Evolutionary conservation across 2,329 filamentous ascomycete species (phyloP), one percentile per base, ranked within the genome.

Genomic region (Camptophora hylomeconis): DNA sequence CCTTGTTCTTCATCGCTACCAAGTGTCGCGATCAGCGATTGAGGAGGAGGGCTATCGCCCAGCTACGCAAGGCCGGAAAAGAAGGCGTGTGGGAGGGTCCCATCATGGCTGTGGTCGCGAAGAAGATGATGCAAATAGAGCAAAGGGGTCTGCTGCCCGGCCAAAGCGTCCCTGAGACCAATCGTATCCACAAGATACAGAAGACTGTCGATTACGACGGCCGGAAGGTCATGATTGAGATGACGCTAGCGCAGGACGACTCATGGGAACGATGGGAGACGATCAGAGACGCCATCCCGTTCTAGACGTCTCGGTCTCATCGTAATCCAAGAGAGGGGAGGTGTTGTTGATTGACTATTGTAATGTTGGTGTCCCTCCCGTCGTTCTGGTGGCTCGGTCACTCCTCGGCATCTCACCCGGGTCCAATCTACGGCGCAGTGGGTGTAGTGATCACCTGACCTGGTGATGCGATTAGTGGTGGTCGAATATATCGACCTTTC

Each of bases 21-120:
- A 47, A 47, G 19, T 55, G 50, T 31, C 44, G 42, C 15, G 37
- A 48, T 16, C 33, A 37, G 20, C 13, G 20, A 4, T 31, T 49
- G 5, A 42, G 49, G 13, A 34, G 37, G n/a, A 36, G 42, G 20
- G 53, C 52, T 0, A 39, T 55, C 3, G 28, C 37, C 4, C 30
- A 45, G 10, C 37, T 56, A 17, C 36, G 40, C 9, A 45, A 45
- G 35, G 48, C 46, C 7, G 52, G 53, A 31, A 48, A 46, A 24
- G 53, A 54, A 32, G 50, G 51, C 7, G 39, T 47, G 4, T 53
- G 48, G 49, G 48, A 54, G 31, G 53, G 52, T 4, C 47, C 46
- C 5, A 33, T 49, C 9, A 39, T 49, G 30, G 50, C 41, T n/a
- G 36, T 45, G 5, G 36, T 53, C 19, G 46, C 42, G 3, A 33